Evolutionary conservation across 1,284 basidiomycete species (phyloP).

Genomic region (Rhodotorula glutinis): DNA sequence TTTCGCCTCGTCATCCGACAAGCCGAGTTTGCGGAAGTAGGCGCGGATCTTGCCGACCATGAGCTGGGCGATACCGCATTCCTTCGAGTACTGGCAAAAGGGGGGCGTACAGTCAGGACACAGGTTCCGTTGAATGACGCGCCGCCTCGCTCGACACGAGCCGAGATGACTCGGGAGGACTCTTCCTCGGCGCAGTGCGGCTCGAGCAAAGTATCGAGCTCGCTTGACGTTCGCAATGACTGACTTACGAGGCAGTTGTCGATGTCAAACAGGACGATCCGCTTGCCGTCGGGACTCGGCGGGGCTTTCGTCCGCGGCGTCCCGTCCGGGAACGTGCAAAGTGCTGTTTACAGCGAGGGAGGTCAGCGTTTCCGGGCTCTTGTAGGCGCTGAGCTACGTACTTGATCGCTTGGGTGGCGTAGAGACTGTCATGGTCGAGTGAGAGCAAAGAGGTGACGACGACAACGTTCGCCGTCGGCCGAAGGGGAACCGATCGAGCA

Average conservation of each 20-base stretch:
- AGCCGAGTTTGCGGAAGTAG: slow-evolving; percentile 47
- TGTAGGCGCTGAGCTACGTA: background rate
- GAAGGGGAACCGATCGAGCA: too few species aligned
- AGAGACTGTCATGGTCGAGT: background rate
- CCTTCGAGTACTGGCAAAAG: slow-evolving; percentile 25
- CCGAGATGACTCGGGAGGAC: too few species aligned
- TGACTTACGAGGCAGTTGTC: slow-evolving; percentile 38
- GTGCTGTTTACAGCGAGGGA: background rate
- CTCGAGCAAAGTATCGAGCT: too few species aligned
- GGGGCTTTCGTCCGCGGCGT: background rate
- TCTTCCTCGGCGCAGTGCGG: background rate
- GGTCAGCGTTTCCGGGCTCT: background rate
- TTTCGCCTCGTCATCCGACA: slow-evolving; percentile 46
- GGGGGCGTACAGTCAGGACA: background rate
- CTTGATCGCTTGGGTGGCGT: background rate
- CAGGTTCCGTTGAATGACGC: background rate
- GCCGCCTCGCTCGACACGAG: background rate
- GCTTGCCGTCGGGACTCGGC: slow-evolving; percentile 9
- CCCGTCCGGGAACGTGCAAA: slow-evolving; percentile 1
- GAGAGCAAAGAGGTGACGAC: background rate
- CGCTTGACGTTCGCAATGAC: too few species aligned
- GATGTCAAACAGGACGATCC: slow-evolving; percentile 37
- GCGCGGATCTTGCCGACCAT: slow-evolving; percentile 40
- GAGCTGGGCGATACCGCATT: slow-evolving; percentile 29
- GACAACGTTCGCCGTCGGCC: too few species aligned